A percentile compares a stretch with the other conserved stretches of the same genome.
Conservation (phyloP, 2,329 filamentous ascomycete species). For the Calonectria pseudoturangicola region DNA sequence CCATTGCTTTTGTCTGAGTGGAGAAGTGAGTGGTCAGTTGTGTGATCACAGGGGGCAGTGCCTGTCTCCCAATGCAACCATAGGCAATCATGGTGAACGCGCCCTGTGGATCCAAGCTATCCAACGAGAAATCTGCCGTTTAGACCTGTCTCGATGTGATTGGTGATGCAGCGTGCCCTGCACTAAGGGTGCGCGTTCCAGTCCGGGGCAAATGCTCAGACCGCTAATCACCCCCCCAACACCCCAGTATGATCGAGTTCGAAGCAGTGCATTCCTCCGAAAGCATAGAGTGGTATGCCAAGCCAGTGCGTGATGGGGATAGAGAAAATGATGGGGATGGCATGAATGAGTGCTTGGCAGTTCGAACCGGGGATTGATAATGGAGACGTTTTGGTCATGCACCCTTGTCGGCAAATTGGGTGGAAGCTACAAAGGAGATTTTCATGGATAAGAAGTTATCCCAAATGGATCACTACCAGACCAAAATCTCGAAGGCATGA, state of each 20-base stretch:
- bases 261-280: background rate
- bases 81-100: background rate
- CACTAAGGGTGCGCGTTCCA: background rate
- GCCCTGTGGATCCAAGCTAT: background rate
- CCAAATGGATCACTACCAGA: too few relatives aligned
- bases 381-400: too few relatives aligned
- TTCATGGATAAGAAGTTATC: background rate
- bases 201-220: background rate
- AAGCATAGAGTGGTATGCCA: background rate
- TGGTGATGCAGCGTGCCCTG: background rate
- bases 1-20: background rate
- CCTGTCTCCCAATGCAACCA: background rate
- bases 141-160: background rate
- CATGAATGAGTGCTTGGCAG: background rate
- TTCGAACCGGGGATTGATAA: too few relatives aligned
- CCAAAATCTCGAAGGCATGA: too few relatives aligned
- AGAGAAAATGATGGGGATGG: background rate
- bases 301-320: too few relatives aligned
- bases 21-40: constrained; percentile 1
- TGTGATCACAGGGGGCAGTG: background rate
- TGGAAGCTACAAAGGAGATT: too few relatives aligned
- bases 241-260: background rate
- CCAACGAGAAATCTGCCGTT: background rate
- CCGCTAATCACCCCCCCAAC: background rate
- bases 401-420: too few relatives aligned